A percentile compares a stretch with the other conserved stretches of the same genome.
Evolutionary conservation across 2,329 filamentous ascomycete genomes (phyloP).

Genomic region (Aspergillus jensenii): DNA sequence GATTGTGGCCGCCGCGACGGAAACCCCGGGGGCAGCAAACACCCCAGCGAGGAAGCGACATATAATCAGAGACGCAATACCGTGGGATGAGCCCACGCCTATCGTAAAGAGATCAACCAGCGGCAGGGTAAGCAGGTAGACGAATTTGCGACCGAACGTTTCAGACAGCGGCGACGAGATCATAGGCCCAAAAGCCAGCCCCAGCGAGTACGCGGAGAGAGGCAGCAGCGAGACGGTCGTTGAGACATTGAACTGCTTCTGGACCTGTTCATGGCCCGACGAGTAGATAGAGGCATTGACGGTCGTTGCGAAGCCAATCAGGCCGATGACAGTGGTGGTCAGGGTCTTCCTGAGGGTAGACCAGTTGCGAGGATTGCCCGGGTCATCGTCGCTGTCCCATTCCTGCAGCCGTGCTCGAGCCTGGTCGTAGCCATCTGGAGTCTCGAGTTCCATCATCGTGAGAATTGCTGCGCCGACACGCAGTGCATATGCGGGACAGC

Average conservation of each 20-base stretch:
- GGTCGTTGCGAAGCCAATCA: constrained; percentile 19
- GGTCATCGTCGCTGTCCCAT: constrained; percentile 9
- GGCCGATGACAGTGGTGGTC: constrained; percentile 14
- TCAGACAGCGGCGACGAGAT: constrained; percentile 75
- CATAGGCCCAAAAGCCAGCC: constrained; percentile 69
- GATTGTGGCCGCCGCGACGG: constrained; percentile 70
- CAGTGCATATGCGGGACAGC: too few species aligned
- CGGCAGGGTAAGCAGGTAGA: constrained; percentile 67
- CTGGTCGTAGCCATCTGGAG: background rate
- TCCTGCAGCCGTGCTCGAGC: background rate
- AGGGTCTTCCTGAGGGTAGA: constrained; percentile 12
- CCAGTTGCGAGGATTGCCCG: constrained; percentile 18
- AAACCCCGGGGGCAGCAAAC: constrained; percentile 55
- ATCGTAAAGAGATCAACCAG: constrained; percentile 57
- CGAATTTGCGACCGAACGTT: constrained; percentile 66
- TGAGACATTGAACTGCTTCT: constrained; percentile 36
- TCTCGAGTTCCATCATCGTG: background rate
- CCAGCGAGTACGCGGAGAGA: constrained; percentile 68
- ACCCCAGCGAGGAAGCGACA: constrained; percentile 74
- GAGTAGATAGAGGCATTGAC: constrained; percentile 36
- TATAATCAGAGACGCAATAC: constrained; percentile 68
- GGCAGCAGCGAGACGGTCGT: constrained; percentile 52
- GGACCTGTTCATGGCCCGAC: constrained; percentile 55
- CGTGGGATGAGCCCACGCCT: constrained; percentile 52
- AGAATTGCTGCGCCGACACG: background rate